Evolutionary conservation across 768 basidiomycete genomes (phyloP).

Genomic region (Amanita molliuscula): DNA sequence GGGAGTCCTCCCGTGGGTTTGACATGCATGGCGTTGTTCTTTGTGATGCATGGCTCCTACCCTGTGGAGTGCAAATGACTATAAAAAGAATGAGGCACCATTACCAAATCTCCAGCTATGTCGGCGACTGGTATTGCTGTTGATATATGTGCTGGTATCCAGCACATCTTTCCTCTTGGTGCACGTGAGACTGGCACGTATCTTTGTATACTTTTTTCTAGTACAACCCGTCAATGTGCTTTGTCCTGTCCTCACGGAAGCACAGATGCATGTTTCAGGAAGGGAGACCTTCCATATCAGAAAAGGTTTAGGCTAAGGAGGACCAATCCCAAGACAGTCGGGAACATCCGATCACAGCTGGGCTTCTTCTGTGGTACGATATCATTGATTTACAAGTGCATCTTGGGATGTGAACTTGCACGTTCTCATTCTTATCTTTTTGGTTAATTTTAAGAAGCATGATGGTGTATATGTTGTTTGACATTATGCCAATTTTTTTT

Average conservation of each 20-base stretch:
- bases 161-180: not conserved
- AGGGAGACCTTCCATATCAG: slow-evolving; percentile 1
- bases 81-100: not conserved
- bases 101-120: not conserved
- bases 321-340: not conserved
- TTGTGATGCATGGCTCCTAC: not conserved
- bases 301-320: not conserved
- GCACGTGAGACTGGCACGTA: not conserved
- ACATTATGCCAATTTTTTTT: not conserved
- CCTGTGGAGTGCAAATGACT: not conserved
- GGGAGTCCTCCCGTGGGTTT: not conserved
- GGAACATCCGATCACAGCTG: not conserved
- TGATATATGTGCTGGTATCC: not conserved
- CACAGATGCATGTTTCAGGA: not conserved
- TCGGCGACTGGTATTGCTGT: not conserved
- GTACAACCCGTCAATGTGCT: not conserved
- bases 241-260: not conserved
- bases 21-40: not conserved
- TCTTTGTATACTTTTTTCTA: not conserved
- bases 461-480: not conserved
- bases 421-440: not conserved
- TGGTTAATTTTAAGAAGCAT: not conserved
- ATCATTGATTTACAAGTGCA: not conserved
- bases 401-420: not conserved
- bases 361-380: not conserved